Evolutionary conservation across 2,329 filamentous ascomycete species (phyloP), one percentile per base, ranked within the genome.

Genomic region (Ceratocystis smalleyi): DNA sequence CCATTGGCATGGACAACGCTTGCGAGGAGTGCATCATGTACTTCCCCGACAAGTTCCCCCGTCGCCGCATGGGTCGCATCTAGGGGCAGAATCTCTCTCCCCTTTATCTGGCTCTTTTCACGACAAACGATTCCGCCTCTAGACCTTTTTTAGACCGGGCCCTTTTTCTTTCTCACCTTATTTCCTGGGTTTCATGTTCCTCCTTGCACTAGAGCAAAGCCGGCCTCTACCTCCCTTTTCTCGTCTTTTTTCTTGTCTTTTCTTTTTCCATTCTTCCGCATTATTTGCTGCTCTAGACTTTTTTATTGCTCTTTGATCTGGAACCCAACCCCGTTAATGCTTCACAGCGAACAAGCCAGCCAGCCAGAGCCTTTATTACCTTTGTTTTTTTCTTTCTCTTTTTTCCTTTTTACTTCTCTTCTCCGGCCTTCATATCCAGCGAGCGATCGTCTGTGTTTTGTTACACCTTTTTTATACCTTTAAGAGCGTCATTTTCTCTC

Each of bases 21-120:
- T 75, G 74, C 64, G 72, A 75, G 12, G 71, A 73, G 57, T 75
- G 74, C 68, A 67, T 69, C 63, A 68, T 68, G 54, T 72, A 70
- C 67, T 70, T 69, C 43, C 70, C 70, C 0, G 71, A 72, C 62
- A 68, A 67, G 43, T 70, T 68, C 51, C 67, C 68, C n/a, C 63
- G 65, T 24, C 62, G 63, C 49, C 62, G 65, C 54, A 54, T 60
- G n/a, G 61, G 61, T 35, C 61, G 54, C 24, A 43, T 65, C 27
- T 65, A 49, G 57, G 40, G 10, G 5, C 22, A 7, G 61, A 45
- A 40, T 40, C 10, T 15, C 10, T 15, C 2, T 40, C 10, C 35
- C 10, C 35, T 40, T 12, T 40, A 12, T 15, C 35, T 40, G 10
- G 10, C 35, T 12, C 35, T 12, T 8, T 40, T 40, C 35, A 40